Evolutionary conservation across 768 basidiomycete genomes (phyloP), one percentile per base, ranked within the genome.

Genomic region (Tephrocybe sp.): DNA sequence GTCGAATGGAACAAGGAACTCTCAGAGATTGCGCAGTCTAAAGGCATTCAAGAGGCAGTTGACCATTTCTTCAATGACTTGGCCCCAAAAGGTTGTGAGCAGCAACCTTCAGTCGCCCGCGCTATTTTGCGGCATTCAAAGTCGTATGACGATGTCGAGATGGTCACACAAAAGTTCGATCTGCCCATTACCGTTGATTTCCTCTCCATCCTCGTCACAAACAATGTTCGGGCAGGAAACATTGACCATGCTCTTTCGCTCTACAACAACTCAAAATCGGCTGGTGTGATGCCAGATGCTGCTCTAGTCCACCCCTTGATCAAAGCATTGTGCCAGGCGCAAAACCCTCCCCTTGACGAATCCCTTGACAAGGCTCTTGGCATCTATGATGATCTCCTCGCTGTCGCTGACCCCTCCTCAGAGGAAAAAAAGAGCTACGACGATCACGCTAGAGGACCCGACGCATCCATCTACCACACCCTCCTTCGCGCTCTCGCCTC

Each of bases 181-280:
- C 47, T 80, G 44, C 62, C 63, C 39, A 73, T 77, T 17, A 68
- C 68, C 8, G 66, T 71, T 0, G 55, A 66, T 12, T 78, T 80
- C 31, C 88, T 85, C 77, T 72, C 78, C 4, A 66, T 76, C 47
- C 60, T 89, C 31, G 72, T 90, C 52, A 60, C 63, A 39, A 85
- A 86, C 55, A 69, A 70, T 36, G 60, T 78, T 42, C 71, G 70
- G 11, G 54, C 65, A 1, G 69, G 68, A 14, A 65, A 76, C 41
- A 47, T 72, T 5, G 16, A 54, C 1, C 65, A 71, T 14, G 85
- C 80, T 2, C 56, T 82, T 20, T 62, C 67, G 3, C 67, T 84
- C 14, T 89, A 86, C 61, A 58, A 73, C 20, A 65, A 72, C 33
- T 71, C 78, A 48, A 72, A 68, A 52, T 53, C 61, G 10, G 63